phyloP scores from a whole-genome alignment of 768 basidiomycete species.

The Auricularia sp. region DNA sequence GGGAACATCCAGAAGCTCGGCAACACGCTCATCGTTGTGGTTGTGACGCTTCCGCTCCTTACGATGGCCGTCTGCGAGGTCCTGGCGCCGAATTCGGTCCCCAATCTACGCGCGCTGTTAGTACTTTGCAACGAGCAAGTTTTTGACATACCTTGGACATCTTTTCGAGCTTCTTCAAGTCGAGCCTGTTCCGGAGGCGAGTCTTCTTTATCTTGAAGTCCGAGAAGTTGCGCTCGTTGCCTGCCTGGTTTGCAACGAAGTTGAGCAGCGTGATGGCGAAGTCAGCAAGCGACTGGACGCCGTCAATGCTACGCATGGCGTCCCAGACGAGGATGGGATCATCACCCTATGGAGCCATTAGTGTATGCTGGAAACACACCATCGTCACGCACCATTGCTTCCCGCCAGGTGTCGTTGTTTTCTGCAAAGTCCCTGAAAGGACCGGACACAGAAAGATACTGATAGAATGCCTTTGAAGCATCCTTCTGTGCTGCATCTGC shows the following conservation, averaged over 20 bases:
- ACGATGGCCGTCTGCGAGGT: too few relatives aligned
- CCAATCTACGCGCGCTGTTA: too few relatives aligned
- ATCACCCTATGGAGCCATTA: neutral
- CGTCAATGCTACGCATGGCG: neutral
- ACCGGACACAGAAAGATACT: neutral
- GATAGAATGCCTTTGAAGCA: neutral
- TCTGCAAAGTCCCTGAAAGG: neutral
- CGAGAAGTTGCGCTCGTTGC: too few relatives aligned
- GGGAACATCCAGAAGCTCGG: too few relatives aligned
- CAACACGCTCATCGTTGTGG: too few relatives aligned
- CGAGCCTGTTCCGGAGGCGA: too few relatives aligned
- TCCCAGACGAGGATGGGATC: neutral
- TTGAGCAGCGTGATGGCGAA: neutral
- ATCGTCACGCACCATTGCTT: neutral
- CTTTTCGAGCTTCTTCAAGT: too few relatives aligned
- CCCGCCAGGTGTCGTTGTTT: neutral
- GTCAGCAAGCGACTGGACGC: neutral
- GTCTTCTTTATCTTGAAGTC: too few relatives aligned
- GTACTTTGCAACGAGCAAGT: too few relatives aligned
- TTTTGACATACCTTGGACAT: too few relatives aligned
- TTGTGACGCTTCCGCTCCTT: too few relatives aligned
- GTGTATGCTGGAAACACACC: neutral
- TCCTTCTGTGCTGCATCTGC: neutral
- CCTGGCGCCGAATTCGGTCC: too few relatives aligned
- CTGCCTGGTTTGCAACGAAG: neutral